Evolutionary conservation across 192 early-diverging fungal species (phyloP), one percentile per base, ranked within the genome.

Genomic region (Diversispora epigaea): DNA sequence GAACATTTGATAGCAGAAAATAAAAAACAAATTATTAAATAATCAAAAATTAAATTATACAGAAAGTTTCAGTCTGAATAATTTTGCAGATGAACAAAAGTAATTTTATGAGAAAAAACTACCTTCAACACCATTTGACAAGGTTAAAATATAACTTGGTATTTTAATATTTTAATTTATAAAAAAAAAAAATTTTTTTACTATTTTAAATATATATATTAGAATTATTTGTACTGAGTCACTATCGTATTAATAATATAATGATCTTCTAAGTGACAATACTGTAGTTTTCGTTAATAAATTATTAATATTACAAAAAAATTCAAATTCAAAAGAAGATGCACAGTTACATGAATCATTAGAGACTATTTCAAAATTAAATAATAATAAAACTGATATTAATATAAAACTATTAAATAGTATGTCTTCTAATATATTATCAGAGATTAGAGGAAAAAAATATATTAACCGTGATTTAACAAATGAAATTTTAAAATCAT

Each of bases 391-490:
- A 52, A 52, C 58, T 40, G 22, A 61, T 6, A 25, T 61, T 10
- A 61, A 61, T 61, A 61, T 32, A 10, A 61, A 61, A 61, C 39
- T 32, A 61, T 39, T 40, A 22, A 60, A 8, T 61, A 61, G 22
- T 40, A 61, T 40, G 11, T 32, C 58, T 61, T 61, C 39, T 61
- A 10, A 61, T 2, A n/a, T n/a, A n/a, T n/a, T n/a, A 52, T 39
- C 58, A 11, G 58, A 21, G 39, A 32, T 14, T 6, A 63, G 41
- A 63, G 12, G 14, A 64, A 68, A 46, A 68, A 68, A 68, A 39
- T 68, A 68, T 68, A 68, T 68, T 39, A 68, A 52, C 22, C 4
- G 25, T 52, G 47, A 68, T 52, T 15, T 68, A 68, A 46, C 67
- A 22, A 32, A 68, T 19, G 67, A 68, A 50, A 46, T 68, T 0